Percentiles rank a stretch among this genome's conserved stretches.
Evolutionary conservation across 2,329 filamentous ascomycete species (phyloP).

Genomic region (Aspergillus hortae): DNA sequence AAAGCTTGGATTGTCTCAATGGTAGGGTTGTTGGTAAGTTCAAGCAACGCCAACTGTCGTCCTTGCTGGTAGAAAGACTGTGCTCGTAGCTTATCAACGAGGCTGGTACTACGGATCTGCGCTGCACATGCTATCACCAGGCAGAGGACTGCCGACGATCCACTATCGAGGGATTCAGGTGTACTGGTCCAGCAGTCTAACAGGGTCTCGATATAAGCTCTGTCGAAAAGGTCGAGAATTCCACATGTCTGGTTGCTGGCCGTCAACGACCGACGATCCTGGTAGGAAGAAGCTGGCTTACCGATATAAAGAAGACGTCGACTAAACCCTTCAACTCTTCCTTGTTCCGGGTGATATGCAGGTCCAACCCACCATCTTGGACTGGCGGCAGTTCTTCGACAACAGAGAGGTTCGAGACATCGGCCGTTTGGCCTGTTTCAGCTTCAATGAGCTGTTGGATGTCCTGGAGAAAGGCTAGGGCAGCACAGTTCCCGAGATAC

Average conservation of each 20-base stretch:
- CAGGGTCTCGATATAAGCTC: neutral
- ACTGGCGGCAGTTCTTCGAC: neutral
- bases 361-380: neutral
- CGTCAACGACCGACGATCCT: neutral
- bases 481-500: neutral
- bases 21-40: constrained; percentile 3
- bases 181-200: neutral
- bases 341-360: neutral
- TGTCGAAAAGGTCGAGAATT: neutral
- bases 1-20: constrained; percentile 2
- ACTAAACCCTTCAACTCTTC: neutral
- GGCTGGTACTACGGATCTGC: neutral
- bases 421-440: neutral
- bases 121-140: neutral
- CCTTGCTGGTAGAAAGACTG: constrained; percentile 5
- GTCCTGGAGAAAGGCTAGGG: neutral
- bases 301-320: neutral
- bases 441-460: neutral
- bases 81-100: neutral
- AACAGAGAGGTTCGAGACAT: neutral
- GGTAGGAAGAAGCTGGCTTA: neutral
- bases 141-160: neutral
- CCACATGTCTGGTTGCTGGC: neutral
- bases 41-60: neutral
- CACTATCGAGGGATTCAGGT: neutral